Base-by-base conservation (phyloP, 495 filamentous ascomycete species). In the Astrothelium subdiscretum region DNA sequence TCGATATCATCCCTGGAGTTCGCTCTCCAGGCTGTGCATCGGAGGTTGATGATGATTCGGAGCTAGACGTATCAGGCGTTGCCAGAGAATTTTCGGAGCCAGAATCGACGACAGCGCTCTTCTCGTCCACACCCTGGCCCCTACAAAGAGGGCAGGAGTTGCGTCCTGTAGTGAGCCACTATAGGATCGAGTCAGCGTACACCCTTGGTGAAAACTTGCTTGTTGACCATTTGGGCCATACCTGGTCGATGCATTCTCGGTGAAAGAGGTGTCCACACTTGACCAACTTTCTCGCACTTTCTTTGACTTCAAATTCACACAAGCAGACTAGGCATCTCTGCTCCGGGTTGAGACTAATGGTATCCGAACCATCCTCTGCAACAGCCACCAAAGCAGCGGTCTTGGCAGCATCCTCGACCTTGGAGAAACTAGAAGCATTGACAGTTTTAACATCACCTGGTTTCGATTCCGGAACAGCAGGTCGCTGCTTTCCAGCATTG, bases 131-230 rank as follows among this genome's bases (percentile, higher is more conserved):
- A 29, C 87, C 87, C 70, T 87, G 83, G 31, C 85, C 84, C 65
- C 87, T 77, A 69, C 87, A 90, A 1, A 90, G 77, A 29, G 87
- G 87, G 62, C 87, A 90, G 1, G 87, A 90, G 70, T 90, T 90
- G 63, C 87, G 86, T 42, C 87, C 87, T 27, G 87, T 89, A 24
- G 87, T 90, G 20, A 90, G 76, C 87, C 87, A 90, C 87, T 90
- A 70, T 22, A 51, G 62, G 5, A 32, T 61, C 57, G 10, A 51
- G 31, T 60, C 59, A 63, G 43, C 40, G 13, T 54, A 29, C 44
- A 58, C 31, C 40, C 67, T 42, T 58, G 0, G 57, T 20, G 61
- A 73, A 63, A 72, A 59, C 27, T 51, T 18, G 22, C 32, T 31
- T 61, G 31, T 24, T 2, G 27, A 44, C 43, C 24, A 48, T 18